Evolutionary conservation across 2,329 filamentous ascomycete genomes (phyloP).

Genomic region (Chaetoscypha palmicola): DNA sequence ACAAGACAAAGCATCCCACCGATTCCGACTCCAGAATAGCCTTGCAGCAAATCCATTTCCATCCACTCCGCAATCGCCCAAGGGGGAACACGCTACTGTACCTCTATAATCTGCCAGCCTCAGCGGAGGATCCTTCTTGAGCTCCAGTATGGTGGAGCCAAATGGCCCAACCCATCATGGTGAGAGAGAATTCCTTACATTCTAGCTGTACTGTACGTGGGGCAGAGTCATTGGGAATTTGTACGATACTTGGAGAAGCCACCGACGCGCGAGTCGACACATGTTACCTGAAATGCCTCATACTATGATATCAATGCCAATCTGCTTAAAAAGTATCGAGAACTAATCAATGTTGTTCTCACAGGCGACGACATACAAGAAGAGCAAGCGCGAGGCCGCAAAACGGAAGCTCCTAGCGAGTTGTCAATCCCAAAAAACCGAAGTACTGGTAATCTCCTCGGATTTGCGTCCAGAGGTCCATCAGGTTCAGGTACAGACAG

Average conservation of each 20-base stretch:
- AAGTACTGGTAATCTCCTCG: conserved; percentile 54
- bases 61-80: too few species aligned
- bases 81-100: not conserved
- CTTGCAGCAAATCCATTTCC: not conserved
- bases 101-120: not conserved
- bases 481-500: conserved; percentile 39
- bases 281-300: not conserved
- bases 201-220: not conserved
- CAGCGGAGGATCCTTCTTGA: not conserved
- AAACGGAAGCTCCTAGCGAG: conserved; percentile 18
- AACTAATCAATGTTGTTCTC: conserved; percentile 12
- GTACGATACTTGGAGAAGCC: not conserved
- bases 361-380: conserved; percentile 24
- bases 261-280: not conserved
- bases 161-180: conserved; percentile 29
- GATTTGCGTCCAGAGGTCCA: conserved; percentile 31
- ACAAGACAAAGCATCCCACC: not conserved
- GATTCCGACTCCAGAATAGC: not conserved
- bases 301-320: not conserved
- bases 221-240: not conserved
- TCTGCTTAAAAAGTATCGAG: not conserved
- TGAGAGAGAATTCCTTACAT: conserved; percentile 15
- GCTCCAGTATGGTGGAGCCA: conserved; percentile 30
- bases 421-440: conserved; percentile 53
- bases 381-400: conserved; percentile 16